Evolutionary conservation across 1,284 basidiomycete species (phyloP), one percentile per base, ranked within the genome.

Genomic region (Anthracocystis setariae): DNA sequence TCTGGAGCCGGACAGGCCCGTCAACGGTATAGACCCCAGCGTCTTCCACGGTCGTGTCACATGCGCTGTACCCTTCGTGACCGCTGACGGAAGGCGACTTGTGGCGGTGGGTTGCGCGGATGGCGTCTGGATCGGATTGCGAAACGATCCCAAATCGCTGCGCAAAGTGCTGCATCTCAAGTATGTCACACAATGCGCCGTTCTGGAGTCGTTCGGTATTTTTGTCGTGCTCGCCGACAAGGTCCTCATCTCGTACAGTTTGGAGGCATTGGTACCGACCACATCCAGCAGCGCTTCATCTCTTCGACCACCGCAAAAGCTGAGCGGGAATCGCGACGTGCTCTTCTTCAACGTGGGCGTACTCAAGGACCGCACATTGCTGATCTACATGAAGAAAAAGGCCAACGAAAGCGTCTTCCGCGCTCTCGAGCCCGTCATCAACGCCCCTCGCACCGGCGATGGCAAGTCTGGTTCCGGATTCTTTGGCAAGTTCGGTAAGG

Each of bases 91-190:
- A 5, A 88, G 92, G 42, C 88, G 88, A 2, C 86, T 98, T 17
- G 90, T 97, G 18, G 93, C 94, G 0, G 90, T 97, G 72, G 94
- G 94, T 20, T 96, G 94, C 83, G 90, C 92, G 0, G 93, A 97
- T 78, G 95, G 95, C 35, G 92, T 98, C 2, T 98, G 93, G 92
- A 95, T 98, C 70, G 95, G 94, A 0, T 90, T 96, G 83, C 88
- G 92, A 29, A 90, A 92, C 76, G 91, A 95, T 80, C 90, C 93
- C 0, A 85, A 87, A 81, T 94, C 93, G 5, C 87, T 96, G 84
- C 89, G 92, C 32, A 91, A 93, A 58, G 93, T 97, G 20, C 84
- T 97, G 13, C 92, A 94, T 79, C 86, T 96, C 39, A 92, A 92
- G 83, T 88, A 89, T 84, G 94, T 98, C 27, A 93, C 92, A 5